Conservation (phyloP, 108 stramenopile genomes). For the Stephanodiscus minutulus region DNA sequence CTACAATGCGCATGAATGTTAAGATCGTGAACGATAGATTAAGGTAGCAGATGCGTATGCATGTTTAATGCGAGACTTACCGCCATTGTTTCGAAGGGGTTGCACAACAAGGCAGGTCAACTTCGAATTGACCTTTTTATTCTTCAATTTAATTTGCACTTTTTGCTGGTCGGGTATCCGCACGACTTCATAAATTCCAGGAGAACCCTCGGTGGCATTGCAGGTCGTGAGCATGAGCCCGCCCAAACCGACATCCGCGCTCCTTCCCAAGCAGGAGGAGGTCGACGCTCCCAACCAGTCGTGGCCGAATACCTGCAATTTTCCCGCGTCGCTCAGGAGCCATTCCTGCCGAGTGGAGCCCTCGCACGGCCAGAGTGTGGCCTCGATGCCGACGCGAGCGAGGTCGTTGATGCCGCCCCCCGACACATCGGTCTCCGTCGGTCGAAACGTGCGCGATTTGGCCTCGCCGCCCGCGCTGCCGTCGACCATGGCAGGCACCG, state of each 20-base stretch:
- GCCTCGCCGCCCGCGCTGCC: constrained; percentile 40
- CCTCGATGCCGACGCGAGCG: constrained; percentile 80
- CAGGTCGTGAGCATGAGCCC: constrained; percentile 61
- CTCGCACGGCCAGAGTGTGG: constrained; percentile 87
- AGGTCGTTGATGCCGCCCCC: constrained; percentile 82
- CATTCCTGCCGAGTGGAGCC: constrained; percentile 86
- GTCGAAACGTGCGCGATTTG: constrained; percentile 63
- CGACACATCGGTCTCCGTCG: constrained; percentile 60
- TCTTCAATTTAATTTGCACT: constrained; percentile 29
- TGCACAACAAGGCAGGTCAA: constrained; percentile 54
- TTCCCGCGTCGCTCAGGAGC: constrained; percentile 47
- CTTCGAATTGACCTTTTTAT: constrained; percentile 23
- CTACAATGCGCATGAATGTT: background rate
- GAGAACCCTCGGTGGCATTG: constrained; percentile 29
- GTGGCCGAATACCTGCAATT: constrained; percentile 71
- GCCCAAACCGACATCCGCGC: constrained; percentile 50
- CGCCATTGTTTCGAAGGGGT: constrained; percentile 64
- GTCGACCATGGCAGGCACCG: constrained; percentile 66
- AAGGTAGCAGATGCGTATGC: background rate
- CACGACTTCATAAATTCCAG: constrained; percentile 58
- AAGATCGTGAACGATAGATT: background rate
- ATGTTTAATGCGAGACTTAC: background rate
- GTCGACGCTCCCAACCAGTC: constrained; percentile 81
- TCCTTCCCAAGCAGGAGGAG: constrained; percentile 57
- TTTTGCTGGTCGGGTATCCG: constrained; percentile 5